Evolutionary conservation across 2,329 filamentous ascomycete genomes (phyloP), one percentile per base, ranked within the genome.

Genomic region (Pestalotiopsis sp.): DNA sequence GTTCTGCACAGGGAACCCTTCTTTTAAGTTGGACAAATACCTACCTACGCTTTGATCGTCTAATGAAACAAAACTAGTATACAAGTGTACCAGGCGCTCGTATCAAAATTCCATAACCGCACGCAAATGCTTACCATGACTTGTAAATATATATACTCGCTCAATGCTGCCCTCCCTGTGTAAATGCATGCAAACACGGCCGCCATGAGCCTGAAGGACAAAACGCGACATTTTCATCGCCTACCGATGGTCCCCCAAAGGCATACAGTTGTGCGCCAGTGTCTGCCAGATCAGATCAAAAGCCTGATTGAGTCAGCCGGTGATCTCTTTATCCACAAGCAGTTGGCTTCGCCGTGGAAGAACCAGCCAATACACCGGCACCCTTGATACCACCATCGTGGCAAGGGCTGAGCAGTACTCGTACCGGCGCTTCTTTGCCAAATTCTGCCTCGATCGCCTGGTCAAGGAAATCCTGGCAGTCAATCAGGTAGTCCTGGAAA

Each of bases 401-500:
- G 71, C 88, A 90, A 9, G 87, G 86, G 62, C 80, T 83, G 66
- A 90, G 73, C 5, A 84, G 77, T 1, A 90, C 81, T 68, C 81
- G 81, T 23, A 85, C 73, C 1, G 81, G 80, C 2, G 77, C 73
- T 9, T 73, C 58, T 1, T 73, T 70, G 3, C 76, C 77, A 65
- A 83, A 84, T 64, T 85, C 83, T 36, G 76, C 70, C 17, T 74
- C 72, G 66, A 89, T 73, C 12, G 89, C 80, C 25, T 79, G 76
- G 73, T 93, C 89, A 64, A 95, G 84, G 75, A 92, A 92, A 14
- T 80, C 75, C 77, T 94, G 92, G 71, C 91, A 93, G 73, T 92
- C 91, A 59, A 83, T 80, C 57, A 93, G 83, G 79, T 93, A 94
- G 73, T 92, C 87, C 62, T 93, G 92, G 74, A 94, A 94, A 74